Percentiles rank a stretch among this genome's conserved stretches.
phyloP scores from a whole-genome alignment of 169 alveolate species.

The Babesia sp. region DNA sequence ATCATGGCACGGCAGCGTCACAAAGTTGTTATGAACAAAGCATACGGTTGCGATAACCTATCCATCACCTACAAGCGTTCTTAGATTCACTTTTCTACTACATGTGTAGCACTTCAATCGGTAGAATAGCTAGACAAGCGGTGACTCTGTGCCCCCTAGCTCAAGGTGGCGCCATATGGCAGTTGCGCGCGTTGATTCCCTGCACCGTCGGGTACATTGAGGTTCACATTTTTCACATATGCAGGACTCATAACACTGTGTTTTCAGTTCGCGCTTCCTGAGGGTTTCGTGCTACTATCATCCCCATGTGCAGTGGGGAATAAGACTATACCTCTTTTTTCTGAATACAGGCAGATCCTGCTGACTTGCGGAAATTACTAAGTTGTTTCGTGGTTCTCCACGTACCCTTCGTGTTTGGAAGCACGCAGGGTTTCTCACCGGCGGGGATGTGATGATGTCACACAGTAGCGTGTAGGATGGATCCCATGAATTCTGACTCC shows the following conservation, averaged over 20 bases:
- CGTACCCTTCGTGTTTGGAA: background rate
- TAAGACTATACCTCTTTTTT: background rate
- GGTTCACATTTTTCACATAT: background rate
- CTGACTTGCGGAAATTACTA: background rate
- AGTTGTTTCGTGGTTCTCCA: background rate
- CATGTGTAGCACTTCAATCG: too few species aligned
- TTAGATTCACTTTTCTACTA: too few species aligned
- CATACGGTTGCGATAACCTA: background rate
- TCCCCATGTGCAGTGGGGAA: conserved; percentile 49
- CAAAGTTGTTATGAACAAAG: too few species aligned
- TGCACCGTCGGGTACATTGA: background rate
- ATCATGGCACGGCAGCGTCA: background rate
- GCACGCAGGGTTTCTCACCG: conserved; percentile 3
- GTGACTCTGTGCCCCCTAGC: too few species aligned
- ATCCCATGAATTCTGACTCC: conserved; percentile 5
- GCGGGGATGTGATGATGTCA: conserved; percentile 1
- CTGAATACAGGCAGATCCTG: background rate
- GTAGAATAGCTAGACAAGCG: too few species aligned
- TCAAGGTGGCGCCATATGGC: background rate
- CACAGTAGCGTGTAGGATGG: conserved; percentile 9
- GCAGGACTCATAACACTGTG: background rate
- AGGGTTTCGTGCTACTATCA: background rate
- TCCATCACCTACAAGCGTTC: too few species aligned
- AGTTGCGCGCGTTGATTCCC: background rate
- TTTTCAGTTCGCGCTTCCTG: too few species aligned